Conservation (phyloP, 257 asterid genomes). For the Cynanchum wilfordii region DNA sequence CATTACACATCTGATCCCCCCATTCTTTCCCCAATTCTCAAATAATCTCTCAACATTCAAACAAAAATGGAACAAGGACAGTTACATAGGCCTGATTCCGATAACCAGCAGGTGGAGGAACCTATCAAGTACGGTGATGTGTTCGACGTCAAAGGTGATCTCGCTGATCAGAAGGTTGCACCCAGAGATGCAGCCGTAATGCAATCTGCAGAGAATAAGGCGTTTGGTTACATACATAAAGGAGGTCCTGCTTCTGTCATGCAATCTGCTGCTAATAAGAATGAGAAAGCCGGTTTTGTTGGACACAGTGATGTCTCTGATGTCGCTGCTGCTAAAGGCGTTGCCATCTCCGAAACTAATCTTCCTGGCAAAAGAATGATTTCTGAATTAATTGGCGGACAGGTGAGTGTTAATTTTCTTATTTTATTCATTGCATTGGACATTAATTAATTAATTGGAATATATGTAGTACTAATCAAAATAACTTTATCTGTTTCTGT, state of each 20-base stretch:
- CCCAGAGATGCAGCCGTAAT: slow-evolving; percentile 16
- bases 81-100: slow-evolving; percentile 6
- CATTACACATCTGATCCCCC: background rate
- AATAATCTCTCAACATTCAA: background rate
- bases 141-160: slow-evolving; percentile 7
- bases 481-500: too few species aligned
- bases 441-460: too few species aligned
- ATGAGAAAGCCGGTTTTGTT: slow-evolving; percentile 20
- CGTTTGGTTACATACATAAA: slow-evolving; percentile 6
- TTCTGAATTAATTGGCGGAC: slow-evolving; percentile 14
- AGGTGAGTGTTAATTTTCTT: background rate
- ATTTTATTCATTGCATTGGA: background rate
- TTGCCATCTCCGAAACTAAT: slow-evolving; percentile 4
- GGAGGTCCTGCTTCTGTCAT: slow-evolving; percentile 16
- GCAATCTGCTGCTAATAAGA: slow-evolving; percentile 16
- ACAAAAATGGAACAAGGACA: background rate
- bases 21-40: background rate
- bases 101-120: background rate
- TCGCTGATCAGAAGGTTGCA: slow-evolving; percentile 11
- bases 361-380: slow-evolving; percentile 10
- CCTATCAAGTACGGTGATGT: slow-evolving; percentile 14
- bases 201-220: slow-evolving; percentile 9
- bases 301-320: slow-evolving; percentile 2
- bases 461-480: too few species aligned
- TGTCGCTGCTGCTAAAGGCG: slow-evolving; percentile 2